Base-by-base conservation (phyloP, 768 basidiomycete species). In the Phylloporus sp. region DNA sequence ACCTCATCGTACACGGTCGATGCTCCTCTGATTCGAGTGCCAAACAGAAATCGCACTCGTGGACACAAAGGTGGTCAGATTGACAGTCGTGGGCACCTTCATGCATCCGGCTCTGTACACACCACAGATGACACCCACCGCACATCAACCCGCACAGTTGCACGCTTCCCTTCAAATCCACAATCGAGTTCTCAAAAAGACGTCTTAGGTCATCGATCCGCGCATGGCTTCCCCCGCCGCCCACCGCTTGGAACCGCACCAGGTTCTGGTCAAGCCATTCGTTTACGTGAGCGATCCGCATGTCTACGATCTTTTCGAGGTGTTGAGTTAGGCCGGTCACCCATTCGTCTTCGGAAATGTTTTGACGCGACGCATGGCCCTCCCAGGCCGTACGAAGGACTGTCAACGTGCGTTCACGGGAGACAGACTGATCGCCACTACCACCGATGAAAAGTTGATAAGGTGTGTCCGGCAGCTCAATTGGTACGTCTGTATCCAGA, bases 101-200 rank as follows among this genome's bases (percentile, higher is more conserved):
- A 52, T 85, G 84, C 15, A 66, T 67, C 6, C 75, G 72, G 46
- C 67, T 67, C 23, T 67, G 72, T 9, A 82, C 45, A 52, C 84
- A 85, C 20, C 66, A 55, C 2, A 84, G 65, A 36, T 77, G 72
- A 58, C 84, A 85, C 4, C 50, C 50, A 2, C 56, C 54, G 55
- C 84, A 85, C 44, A 72, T 68, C 52, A 72, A 57, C 43, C 71
- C 71, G 62, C 84, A 85, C 2, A 83, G 60, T 51, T 80, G 74
- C 1, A 79, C 64, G 40, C 67, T 74, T 4, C 70, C 64, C 52
- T 66, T 73, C 54, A 85, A 56, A 26, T 80, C 78, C 3, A 82
- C 73, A 6, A 68, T 63, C 5, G 71, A 56, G 13, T 48, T 69
- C 16, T 79, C 75, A 45, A 80, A 74, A 3, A 66, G 57, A 46